These are phyloP conservation scores for Cyberlindnera subsufficiens DNA, from an alignment of 805 yeast species.

Conservation along the genomic window DNA sequence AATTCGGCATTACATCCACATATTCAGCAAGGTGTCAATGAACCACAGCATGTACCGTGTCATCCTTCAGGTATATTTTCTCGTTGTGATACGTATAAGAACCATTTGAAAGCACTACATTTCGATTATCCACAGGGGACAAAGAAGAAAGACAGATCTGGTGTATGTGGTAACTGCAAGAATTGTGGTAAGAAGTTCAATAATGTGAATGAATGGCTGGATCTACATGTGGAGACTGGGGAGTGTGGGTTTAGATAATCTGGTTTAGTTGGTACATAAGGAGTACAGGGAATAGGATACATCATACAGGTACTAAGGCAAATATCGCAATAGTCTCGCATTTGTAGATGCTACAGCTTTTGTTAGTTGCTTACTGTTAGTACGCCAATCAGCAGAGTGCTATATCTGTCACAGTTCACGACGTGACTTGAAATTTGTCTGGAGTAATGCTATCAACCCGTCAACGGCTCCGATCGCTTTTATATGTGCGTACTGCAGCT, in stretches of 20 bases:
- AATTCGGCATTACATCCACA: constrained; percentile 23
- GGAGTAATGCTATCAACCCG: too few species aligned
- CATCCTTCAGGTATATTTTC: constrained; percentile 83
- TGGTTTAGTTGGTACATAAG: not conserved
- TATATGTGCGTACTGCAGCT: too few species aligned
- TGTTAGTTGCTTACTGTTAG: too few species aligned
- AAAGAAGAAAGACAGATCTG: constrained; percentile 64
- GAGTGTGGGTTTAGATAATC: constrained; percentile 13
- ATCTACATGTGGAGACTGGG: constrained; percentile 55
- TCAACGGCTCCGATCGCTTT: too few species aligned
- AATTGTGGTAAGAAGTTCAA: constrained; percentile 63
- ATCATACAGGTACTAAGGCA: too few species aligned
- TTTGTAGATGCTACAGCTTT: too few species aligned
- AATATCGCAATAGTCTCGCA: too few species aligned
- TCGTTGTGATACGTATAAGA: constrained; percentile 87
- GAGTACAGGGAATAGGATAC: too few species aligned
- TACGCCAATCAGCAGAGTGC: too few species aligned
- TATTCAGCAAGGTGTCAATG: constrained; percentile 1
- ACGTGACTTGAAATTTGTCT: too few species aligned
- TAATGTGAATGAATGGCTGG: constrained; percentile 77
- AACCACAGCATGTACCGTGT: constrained; percentile 33
- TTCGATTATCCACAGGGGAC: constrained; percentile 87
- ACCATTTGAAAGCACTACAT: constrained; percentile 85
- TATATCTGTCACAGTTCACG: too few species aligned
- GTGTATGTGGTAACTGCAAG: constrained; percentile 69